Evolutionary conservation across 176 grass and related monocot genomes (phyloP).

Genomic region (Phragmites australis): DNA sequence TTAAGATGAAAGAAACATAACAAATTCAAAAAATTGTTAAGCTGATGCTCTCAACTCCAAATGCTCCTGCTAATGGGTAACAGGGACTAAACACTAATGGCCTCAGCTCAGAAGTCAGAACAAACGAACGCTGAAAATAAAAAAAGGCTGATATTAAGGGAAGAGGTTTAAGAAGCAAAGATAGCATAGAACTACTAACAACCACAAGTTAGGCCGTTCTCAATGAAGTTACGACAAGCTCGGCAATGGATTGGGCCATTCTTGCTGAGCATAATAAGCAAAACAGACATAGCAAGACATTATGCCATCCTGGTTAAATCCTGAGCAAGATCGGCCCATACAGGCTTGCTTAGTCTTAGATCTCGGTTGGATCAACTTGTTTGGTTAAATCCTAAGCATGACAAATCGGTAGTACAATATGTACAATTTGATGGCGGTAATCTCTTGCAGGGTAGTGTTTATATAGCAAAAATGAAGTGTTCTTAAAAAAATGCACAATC

Average conservation of each 20-base stretch:
- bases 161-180: neutral
- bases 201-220: neutral
- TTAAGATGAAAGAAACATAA: neutral
- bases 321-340: too few relatives aligned
- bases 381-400: conserved; percentile 11
- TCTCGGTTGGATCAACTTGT: neutral
- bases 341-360: neutral
- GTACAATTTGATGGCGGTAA: too few relatives aligned
- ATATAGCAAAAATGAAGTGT: too few relatives aligned
- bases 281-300: neutral
- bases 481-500: too few relatives aligned
- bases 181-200: neutral
- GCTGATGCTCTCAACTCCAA: neutral
- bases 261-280: neutral
- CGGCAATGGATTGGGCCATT: conserved; percentile 1
- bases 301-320: neutral
- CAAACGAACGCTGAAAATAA: neutral
- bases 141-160: neutral
- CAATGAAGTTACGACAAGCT: neutral
- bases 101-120: conserved; percentile 20
- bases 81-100: conserved; percentile 18
- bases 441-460: too few relatives aligned
- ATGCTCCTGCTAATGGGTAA: conserved; percentile 22
- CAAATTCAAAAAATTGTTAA: neutral
- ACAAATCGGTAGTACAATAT: too few relatives aligned